Evolutionary conservation across 345 rosid species (phyloP), one percentile per base, ranked within the genome.

Genomic region (Rubroshorea leprosula): DNA sequence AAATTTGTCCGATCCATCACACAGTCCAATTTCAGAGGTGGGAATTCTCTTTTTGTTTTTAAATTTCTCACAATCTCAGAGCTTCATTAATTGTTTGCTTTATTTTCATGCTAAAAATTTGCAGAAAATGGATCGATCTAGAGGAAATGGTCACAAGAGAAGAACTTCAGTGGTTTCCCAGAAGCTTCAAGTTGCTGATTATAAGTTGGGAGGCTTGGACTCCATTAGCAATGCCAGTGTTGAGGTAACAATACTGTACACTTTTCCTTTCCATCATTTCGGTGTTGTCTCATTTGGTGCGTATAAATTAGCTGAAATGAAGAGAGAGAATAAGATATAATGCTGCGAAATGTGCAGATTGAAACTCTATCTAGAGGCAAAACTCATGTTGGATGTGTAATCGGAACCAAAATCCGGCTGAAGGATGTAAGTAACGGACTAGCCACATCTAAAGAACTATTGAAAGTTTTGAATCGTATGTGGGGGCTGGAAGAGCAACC

Each of bases 361-460:
- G 90, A 84, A 67, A 55, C 75, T 50, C 76, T 70, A 51, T 41
- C 62, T 22, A 61, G 54, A 47, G 72, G 78, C 13, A 79, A 68
- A 55, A 29, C 54, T 48, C 80, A 54, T 14, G 47, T 19, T n/a
- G 76, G 68, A 29, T 63, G 68, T 38, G 46, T 47, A 55, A 60
- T 23, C 26, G 72, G 72, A 61, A 58, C 43, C 11, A 75, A 48
- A 53, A 68, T 66, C 26, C 79, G 80, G 26, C 71, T 86, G 60
- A 89, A 84, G 78, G 91, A 84, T 35, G 64, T 89, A 1, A 68
- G 67, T 41, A 74, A 82, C 54, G 75, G 96, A 16, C 60, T 93
- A 57, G 73, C 59, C 16, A 79, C 94, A 18, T 86, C 96, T 1
- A 89, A 82, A 69, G 99, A 92, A 48, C 87, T 89, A 26, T 55